A percentile compares a stretch with the other conserved stretches of the same genome.
Conservation (phyloP, 2,329 filamentous ascomycete species). For the Mycosphaerella arachidis region DNA sequence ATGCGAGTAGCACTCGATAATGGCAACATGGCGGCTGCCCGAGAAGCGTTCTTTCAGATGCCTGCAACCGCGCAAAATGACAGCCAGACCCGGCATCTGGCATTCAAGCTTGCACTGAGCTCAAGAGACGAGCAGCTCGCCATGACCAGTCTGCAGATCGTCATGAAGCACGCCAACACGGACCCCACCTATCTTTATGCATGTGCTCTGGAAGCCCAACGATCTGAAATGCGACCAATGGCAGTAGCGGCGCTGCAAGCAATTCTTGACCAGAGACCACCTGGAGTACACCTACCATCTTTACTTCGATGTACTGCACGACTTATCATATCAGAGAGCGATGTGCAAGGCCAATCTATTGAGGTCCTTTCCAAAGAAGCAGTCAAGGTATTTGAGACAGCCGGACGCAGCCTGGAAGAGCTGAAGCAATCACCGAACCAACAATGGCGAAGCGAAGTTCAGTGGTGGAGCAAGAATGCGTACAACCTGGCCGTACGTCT, state of each 20-base stretch:
- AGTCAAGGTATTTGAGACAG: slow-evolving; percentile 52
- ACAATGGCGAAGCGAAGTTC: slow-evolving; percentile 57
- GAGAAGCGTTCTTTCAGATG: slow-evolving; percentile 56
- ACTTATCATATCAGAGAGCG: slow-evolving; percentile 43
- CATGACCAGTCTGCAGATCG: slow-evolving; percentile 57
- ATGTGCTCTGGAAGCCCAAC: slow-evolving; percentile 72
- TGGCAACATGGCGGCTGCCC: slow-evolving; percentile 53
- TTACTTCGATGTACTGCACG: slow-evolving; percentile 56
- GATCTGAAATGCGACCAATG: slow-evolving; percentile 57
- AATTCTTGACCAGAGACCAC: slow-evolving; percentile 53
- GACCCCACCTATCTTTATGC: slow-evolving; percentile 68
- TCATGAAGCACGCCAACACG: slow-evolving; percentile 52
- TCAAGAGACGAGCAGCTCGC: slow-evolving; percentile 42
- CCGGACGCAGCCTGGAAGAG: slow-evolving; percentile 44
- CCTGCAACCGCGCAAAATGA: slow-evolving; percentile 34
- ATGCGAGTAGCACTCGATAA: slow-evolving; percentile 64
- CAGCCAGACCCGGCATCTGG: slow-evolving; percentile 24
- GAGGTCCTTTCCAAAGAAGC: slow-evolving; percentile 43
- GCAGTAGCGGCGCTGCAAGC: slow-evolving; percentile 57
- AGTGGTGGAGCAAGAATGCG: slow-evolving; percentile 79
- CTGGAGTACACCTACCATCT: slow-evolving; percentile 56
- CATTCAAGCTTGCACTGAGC: slow-evolving; percentile 28
- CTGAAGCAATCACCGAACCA: slow-evolving; percentile 36
- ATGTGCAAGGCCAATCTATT: slow-evolving; percentile 29
- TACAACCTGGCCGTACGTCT: slow-evolving; percentile 72